These are phyloP conservation scores for Madurella mycetomatis DNA, from an alignment of 2,329 filamentous ascomycete genomes.

Conservation along the genomic window DNA sequence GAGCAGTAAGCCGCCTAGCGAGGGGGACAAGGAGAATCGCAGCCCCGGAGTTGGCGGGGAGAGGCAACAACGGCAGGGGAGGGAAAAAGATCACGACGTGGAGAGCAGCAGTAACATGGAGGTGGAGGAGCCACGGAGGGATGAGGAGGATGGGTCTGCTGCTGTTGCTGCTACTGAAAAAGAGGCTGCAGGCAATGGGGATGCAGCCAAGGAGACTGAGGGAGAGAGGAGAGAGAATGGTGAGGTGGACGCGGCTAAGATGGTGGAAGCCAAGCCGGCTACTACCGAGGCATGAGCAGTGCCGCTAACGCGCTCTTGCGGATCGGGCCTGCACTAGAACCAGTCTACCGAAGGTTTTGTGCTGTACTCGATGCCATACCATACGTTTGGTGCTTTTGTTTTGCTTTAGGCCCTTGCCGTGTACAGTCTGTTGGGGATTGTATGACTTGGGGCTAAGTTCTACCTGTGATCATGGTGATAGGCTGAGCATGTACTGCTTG, in stretches of 20 bases:
- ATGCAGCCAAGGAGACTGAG: neutral
- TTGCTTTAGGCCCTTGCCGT: no score
- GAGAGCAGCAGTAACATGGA: neutral
- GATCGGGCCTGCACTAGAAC: no score
- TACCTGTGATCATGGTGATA: no score
- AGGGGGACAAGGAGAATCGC: conserved; percentile 47
- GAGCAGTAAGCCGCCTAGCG: conserved; percentile 28
- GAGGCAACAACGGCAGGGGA: neutral
- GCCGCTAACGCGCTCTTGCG: no score
- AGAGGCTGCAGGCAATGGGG: neutral
- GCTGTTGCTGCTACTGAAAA: neutral
- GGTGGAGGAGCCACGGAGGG: neutral
- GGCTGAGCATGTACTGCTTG: no score
- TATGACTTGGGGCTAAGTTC: no score
- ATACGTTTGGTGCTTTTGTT: no score
- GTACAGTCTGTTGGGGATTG: no score
- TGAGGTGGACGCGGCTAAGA: neutral
- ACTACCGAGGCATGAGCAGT: neutral
- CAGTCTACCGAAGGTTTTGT: no score
- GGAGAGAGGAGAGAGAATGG: neutral
- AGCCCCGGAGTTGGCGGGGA: neutral
- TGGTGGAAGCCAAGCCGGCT: neutral
- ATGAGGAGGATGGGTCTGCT: neutral
- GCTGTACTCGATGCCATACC: no score
- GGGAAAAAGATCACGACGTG: neutral